Evolutionary conservation across 2,329 filamentous ascomycete species (phyloP), one percentile per base, ranked within the genome.

Genomic region (Fusarium anguioides): DNA sequence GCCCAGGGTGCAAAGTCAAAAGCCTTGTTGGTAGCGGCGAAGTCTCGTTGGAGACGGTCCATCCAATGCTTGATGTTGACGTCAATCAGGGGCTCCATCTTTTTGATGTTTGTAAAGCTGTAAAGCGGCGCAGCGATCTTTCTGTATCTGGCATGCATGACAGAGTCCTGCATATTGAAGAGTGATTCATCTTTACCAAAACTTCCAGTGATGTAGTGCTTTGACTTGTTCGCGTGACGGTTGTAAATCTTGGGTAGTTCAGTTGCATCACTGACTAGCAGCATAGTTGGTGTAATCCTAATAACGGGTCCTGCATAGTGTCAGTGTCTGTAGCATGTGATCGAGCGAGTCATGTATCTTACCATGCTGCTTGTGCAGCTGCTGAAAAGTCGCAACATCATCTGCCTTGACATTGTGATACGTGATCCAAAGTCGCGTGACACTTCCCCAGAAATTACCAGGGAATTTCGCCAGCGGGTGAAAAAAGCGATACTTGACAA

Each of bases 41-140:
- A 89, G 7, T 72, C 73, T 4, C 77, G 71, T 4, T 81, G 76
- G 4, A 89, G 76, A n/a, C 79, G 81, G 5, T 71, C 66, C 10
- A 83, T 76, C 86, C 85, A 89, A n/a, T 80, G 74, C 4, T 72
- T 56, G 44, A 88, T 85, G 11, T 82, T 78, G 3, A 71, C 64
- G 59, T 88, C 85, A 4, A 89, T 78, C 27, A 88, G 66, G 1
- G 84, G 82, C 72, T 89, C 86, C 82, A 87, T 88, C 65, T 82
- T 84, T 74, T 84, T 85, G 66, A 88, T 81, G 66, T 86, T 87
- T 41, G 76, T 80, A 69, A 87, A 86, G 51, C 80, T 83, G 69
- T 88, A 88, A 4, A 84, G 81, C 2, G 81, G 79, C 2, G 85
- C 86, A 23, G 84, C 81, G 21, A 86, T 79, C 74, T 87, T 87